Evolutionary conservation across 179 eudicot genomes (phyloP), one percentile per base, ranked within the genome.

Genomic region (Beta macrorhiza): DNA sequence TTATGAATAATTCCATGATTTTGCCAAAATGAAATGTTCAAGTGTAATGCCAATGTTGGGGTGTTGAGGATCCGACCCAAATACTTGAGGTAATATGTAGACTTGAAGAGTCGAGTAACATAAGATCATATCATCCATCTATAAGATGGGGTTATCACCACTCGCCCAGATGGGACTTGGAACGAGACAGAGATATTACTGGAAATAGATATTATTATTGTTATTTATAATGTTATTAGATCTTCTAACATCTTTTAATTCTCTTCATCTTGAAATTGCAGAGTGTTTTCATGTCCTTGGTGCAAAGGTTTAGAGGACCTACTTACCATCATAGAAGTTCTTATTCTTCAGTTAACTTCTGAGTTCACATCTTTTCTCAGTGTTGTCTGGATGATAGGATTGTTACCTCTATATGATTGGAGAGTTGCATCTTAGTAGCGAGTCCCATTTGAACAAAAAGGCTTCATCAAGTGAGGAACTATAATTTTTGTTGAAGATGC

Each of bases 331-430:
- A 91, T 80, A 84, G 93, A 74, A 93, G 89, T 88, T 90, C 98
- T 15, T 94, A 91, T 87, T 93, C 98, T 71, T 89, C 91, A 8
- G 97, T 94, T 55, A 83, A 93, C 81, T 94, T 94, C 78, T 94
- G 92, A 93, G 82, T 57, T 65, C 61, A 12, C 1, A 15, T 71
- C 56, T 57, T 63, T 4, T 59, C 29, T 16, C 72, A 62, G 45
- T 75, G 76, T 44, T 29, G 49, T 44, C 32, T 32, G 53, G 73
- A 25, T 4, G 65, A 77, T 57, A 53, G 45, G 47, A n/a, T 22
- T 45, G 8, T n/a, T 25, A 7, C 55, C 7, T 15, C 72, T 5
- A 64, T 67, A 73, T 67, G 80, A 64, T 78, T 20, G 74, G 75
- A 55, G 76, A 80, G 13, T 65, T 51, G 56, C 29, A 45, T 45